Percentiles rank a stretch among this genome's conserved stretches.
These are phyloP conservation scores for Westerdykella sp. DNA, from an alignment of 2,329 filamentous ascomycete species.

Conservation along the genomic window DNA sequence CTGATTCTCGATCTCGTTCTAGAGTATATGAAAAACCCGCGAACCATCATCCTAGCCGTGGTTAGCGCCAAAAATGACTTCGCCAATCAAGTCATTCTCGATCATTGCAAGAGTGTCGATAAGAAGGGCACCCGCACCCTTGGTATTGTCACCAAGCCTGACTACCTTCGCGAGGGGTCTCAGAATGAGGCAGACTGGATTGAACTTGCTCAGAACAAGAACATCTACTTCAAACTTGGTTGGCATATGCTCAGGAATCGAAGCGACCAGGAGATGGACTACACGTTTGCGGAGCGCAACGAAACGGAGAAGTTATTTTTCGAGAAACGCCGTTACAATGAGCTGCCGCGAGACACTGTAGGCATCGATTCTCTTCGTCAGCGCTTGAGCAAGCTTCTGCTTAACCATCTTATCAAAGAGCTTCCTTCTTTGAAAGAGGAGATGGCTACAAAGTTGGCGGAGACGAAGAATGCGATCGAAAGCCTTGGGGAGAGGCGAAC, in stretches of 20 bases:
- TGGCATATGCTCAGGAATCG: constrained; percentile 53
- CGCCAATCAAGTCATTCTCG: constrained; percentile 53
- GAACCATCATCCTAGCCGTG: constrained; percentile 28
- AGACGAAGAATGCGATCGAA: constrained; percentile 31
- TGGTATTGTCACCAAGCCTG: constrained; percentile 55
- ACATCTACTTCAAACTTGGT: constrained; percentile 40
- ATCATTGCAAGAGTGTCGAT: constrained; percentile 45
- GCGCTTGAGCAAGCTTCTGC: constrained; percentile 48
- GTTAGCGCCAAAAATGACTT: constrained; percentile 41
- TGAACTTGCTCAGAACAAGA: constrained; percentile 35
- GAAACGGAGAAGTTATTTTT: constrained; percentile 29
- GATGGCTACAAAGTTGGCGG: constrained; percentile 21
- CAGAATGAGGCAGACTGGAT: constrained; percentile 39
- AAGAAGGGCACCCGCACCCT: constrained; percentile 44
- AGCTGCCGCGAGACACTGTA: too few species aligned
- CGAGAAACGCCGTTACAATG: constrained; percentile 19
- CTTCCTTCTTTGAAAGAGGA: constrained; percentile 32
- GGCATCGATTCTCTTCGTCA: constrained; percentile 47
- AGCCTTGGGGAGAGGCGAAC: constrained; percentile 47
- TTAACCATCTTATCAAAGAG: constrained; percentile 31
- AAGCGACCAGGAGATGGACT: constrained; percentile 31
- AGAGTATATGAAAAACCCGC: constrained; percentile 23
- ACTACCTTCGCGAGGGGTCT: constrained; percentile 37
- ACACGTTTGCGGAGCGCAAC: constrained; percentile 29
- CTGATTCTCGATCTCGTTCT: constrained; percentile 19